Conservation (phyloP, 352 stramenopile genomes). For the Elongisporangium senticosum region DNA sequence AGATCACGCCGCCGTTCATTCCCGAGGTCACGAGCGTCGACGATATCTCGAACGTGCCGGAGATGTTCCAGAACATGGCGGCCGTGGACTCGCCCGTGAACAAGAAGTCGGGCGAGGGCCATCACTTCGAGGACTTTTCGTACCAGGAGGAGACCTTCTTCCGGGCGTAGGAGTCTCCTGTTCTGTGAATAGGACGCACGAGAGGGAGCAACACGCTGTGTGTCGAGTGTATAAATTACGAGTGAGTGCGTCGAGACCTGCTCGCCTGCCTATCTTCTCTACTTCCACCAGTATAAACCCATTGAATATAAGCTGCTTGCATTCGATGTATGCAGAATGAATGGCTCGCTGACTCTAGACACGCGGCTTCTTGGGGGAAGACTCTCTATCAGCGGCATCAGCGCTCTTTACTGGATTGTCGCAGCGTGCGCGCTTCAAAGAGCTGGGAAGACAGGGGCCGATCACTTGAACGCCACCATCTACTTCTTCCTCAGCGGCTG, state of each 20-base stretch:
- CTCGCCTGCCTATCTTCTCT: not conserved
- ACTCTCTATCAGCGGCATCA: not conserved
- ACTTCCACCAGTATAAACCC: not conserved
- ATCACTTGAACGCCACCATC: not conserved
- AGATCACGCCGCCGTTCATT: conserved; percentile 77
- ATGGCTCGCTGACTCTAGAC: not conserved
- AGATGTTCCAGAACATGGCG: conserved; percentile 89
- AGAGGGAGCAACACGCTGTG: not conserved
- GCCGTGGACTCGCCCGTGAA: conserved; percentile 83
- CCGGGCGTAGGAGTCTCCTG: not conserved
- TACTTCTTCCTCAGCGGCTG: not conserved
- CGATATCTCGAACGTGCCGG: conserved; percentile 84
- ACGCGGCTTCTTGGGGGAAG: not conserved
- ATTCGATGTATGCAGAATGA: not conserved
- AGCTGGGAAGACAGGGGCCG: not conserved
- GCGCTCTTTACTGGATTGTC: not conserved
- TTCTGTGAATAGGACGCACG: not conserved
- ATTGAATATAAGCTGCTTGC: not conserved
- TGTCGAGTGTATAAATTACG: not conserved
- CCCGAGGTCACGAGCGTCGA: conserved; percentile 73
- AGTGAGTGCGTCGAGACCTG: not conserved
- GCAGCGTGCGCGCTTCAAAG: not conserved
- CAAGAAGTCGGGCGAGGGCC: conserved; percentile 78
- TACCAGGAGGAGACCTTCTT: conserved; percentile 76
- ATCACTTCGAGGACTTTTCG: conserved; percentile 89